These are phyloP conservation scores for Leucocoprinus sp. DNA, from an alignment of 768 basidiomycete genomes.

Conservation along the genomic window DNA sequence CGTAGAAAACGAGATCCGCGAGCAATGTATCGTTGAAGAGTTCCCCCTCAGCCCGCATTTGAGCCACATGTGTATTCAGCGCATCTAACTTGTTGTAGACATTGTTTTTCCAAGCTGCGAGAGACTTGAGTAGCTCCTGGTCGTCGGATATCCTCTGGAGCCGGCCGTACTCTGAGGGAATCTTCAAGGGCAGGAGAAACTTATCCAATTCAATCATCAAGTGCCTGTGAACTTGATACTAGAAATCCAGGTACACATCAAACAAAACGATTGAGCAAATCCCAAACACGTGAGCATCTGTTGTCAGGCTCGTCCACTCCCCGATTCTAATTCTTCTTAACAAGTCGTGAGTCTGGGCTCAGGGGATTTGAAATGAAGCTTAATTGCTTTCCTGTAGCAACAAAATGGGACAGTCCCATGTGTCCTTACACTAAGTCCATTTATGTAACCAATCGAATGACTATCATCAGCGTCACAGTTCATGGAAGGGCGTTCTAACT, in stretches of 20 bases:
- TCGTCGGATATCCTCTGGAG: too few species aligned
- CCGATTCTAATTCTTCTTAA: not conserved
- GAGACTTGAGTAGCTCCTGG: too few species aligned
- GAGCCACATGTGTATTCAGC: not conserved
- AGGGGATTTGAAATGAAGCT: too few species aligned
- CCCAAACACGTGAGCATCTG: conserved; percentile 9
- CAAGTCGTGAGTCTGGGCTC: too few species aligned
- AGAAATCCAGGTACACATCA: not conserved
- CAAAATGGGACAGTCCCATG: conserved; percentile 10
- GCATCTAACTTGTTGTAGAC: not conserved
- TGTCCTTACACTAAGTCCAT: not conserved
- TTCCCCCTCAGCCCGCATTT: not conserved
- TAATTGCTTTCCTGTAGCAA: too few species aligned
- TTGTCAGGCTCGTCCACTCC: not conserved
- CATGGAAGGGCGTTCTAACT: conserved; percentile 95
- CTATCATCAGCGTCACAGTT: conserved; percentile 70
- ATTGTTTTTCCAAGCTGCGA: conserved; percentile 3
- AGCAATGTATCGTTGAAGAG: not conserved
- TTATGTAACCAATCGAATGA: not conserved
- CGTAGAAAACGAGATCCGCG: conserved; percentile 3
- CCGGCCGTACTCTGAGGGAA: too few species aligned
- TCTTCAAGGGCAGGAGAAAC: not conserved
- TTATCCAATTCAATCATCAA: not conserved
- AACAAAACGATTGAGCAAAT: not conserved
- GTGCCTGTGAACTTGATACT: not conserved